phyloP scores from a whole-genome alignment of 805 yeast species.

The Candida golubevii region DNA sequence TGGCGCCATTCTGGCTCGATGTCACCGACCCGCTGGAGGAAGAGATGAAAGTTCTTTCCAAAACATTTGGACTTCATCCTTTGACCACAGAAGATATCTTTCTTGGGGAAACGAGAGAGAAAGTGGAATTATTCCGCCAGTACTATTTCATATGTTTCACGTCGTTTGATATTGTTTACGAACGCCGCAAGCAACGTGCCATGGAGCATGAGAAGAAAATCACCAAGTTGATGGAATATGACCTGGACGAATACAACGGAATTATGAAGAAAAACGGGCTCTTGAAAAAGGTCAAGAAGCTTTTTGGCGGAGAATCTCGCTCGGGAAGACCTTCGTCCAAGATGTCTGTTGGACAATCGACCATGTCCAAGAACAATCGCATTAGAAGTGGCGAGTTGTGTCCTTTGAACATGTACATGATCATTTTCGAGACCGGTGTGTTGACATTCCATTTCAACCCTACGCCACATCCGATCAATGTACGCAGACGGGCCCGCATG shows the following conservation, averaged over 20 bases:
- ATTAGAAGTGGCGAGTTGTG: slow-evolving; percentile 58
- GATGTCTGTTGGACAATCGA: slow-evolving; percentile 10
- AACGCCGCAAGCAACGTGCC: slow-evolving; percentile 51
- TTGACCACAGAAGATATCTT: slow-evolving; percentile 93
- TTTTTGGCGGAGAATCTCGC: slow-evolving; percentile 9
- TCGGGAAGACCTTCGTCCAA: slow-evolving; percentile 8
- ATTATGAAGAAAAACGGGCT: slow-evolving; percentile 5
- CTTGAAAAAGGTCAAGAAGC: slow-evolving; percentile 4
- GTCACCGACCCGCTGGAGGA: slow-evolving; percentile 91
- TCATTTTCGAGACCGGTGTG: slow-evolving; percentile 88
- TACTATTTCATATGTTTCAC: slow-evolving; percentile 88
- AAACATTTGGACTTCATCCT: slow-evolving; percentile 93
- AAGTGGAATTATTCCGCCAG: slow-evolving; percentile 86
- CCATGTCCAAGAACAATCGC: slow-evolving; percentile 25
- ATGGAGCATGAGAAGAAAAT: slow-evolving; percentile 41
- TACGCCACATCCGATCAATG: slow-evolving; percentile 94
- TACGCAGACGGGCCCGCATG: slow-evolving; percentile 85
- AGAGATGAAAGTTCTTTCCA: slow-evolving; percentile 88
- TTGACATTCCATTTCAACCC: slow-evolving; percentile 91
- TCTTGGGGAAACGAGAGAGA: slow-evolving; percentile 90
- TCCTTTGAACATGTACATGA: slow-evolving; percentile 88
- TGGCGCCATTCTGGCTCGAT: slow-evolving; percentile 75
- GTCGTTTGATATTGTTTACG: slow-evolving; percentile 62
- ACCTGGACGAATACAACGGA: slow-evolving; percentile 6
- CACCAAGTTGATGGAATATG: slow-evolving; percentile 33